Percentiles rank a stretch among this genome's conserved stretches.
phyloP scores from a whole-genome alignment of 108 stramenopile genomes.

The Fragilariopsis cylindrus region DNA sequence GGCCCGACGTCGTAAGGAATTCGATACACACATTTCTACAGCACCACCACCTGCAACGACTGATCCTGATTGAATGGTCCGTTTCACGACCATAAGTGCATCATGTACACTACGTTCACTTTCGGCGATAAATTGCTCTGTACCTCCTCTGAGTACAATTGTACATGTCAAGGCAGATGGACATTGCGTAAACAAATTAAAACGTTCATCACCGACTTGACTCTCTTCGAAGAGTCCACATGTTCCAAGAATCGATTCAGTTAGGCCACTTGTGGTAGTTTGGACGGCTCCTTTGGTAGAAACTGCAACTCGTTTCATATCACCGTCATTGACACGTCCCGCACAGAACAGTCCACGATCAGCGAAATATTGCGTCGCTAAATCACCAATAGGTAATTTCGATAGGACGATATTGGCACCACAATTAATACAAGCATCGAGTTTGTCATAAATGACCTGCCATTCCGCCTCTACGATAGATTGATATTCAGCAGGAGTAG shows the following conservation, averaged over 20 bases:
- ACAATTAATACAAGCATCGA: constrained; percentile 87
- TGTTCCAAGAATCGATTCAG: constrained; percentile 79
- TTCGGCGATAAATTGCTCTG: constrained; percentile 99
- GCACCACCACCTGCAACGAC: constrained; percentile 99
- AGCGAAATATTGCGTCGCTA: constrained; percentile 99
- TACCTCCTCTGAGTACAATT: constrained; percentile 95
- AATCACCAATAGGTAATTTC: constrained; percentile 97
- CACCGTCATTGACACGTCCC: constrained; percentile 95
- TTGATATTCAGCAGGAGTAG: constrained; percentile 96
- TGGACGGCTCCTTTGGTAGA: constrained; percentile 94
- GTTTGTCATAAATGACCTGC: constrained; percentile 98
- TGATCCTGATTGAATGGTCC: constrained; percentile 74
- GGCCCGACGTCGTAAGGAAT: constrained; percentile 75
- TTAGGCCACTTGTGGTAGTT: constrained; percentile 87
- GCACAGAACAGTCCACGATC: constrained; percentile 97
- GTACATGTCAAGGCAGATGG: constrained; percentile 91
- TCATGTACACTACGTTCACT: constrained; percentile 97
- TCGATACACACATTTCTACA: constrained; percentile 95
- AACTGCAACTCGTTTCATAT: constrained; percentile 95
- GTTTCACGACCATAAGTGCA: constrained; percentile 97
- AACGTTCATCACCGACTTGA: constrained; percentile 96
- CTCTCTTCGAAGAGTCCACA: constrained; percentile 95
- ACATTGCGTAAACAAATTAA: constrained; percentile 97
- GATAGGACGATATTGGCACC: constrained; percentile 98
- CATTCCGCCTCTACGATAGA: constrained; percentile 99